phyloP scores from a whole-genome alignment of 2,329 filamentous ascomycete species.

The Chaetomium olivaceum region DNA sequence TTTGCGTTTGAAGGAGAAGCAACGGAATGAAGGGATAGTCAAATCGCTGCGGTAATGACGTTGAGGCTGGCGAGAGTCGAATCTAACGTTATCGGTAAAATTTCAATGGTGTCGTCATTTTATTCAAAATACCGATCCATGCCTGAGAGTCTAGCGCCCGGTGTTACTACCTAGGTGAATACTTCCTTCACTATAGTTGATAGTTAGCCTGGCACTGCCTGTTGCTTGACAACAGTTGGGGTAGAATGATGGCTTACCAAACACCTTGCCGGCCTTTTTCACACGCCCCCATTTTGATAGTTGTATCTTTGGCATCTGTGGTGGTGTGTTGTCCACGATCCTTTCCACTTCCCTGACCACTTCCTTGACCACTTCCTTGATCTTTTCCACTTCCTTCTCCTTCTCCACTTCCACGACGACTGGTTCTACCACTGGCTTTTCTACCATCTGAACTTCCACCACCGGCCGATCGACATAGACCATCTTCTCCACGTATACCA shows the following conservation, averaged over 20 bases:
- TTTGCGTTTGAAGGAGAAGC: too few relatives aligned
- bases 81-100: too few relatives aligned
- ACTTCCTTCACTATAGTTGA: background rate
- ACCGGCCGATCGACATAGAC: background rate
- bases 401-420: background rate
- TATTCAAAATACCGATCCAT: background rate
- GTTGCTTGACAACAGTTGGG: background rate
- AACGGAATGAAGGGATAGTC: background rate
- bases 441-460: too few relatives aligned
- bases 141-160: background rate
- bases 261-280: background rate
- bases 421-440: too few relatives aligned
- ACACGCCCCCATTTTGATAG: background rate
- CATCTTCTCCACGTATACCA: background rate
- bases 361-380: too few relatives aligned
- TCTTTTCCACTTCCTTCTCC: background rate
- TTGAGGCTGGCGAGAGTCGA: background rate
- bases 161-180: background rate
- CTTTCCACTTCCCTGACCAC: background rate
- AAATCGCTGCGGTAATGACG: slow-evolving; percentile 10
- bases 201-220: background rate
- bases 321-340: background rate
- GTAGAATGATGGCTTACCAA: background rate
- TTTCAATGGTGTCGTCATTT: too few relatives aligned
- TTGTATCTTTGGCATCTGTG: background rate